Evolutionary conservation across 305 asterid species (phyloP), one percentile per base, ranked within the genome.

Genomic region (Rubia peregrina): DNA sequence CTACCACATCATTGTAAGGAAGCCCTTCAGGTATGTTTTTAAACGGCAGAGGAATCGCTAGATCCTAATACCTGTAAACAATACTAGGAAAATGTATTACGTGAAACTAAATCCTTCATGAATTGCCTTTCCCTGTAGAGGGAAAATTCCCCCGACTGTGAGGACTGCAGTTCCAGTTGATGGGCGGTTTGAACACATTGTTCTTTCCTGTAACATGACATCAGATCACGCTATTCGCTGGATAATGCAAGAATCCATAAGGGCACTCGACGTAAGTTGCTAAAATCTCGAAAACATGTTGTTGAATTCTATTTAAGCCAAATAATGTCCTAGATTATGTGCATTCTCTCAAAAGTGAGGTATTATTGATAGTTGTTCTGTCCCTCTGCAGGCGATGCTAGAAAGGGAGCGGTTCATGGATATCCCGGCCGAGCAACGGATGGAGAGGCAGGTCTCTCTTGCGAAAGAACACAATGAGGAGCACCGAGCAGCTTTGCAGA

Each of bases 151-250:
- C 16, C 98, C 98, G 9, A 83, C 80, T 24, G 97, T 95, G 61
- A 86, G 83, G 81, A 95, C 99, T 56, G 97, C 99, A 5, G 94
- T 95, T 74, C 99, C 98, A 1, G 99, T 95, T 72, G 99, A 95
- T 60, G 99, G 99, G 44, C 85, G 99, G 75, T 95, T 91, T 74
- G 99, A 95, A 83, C 99, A 88, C 87, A 88, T 95, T 14, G 98
- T 91, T 72, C 89, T 95, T 40, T 95, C 99, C 38, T 85, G 90
- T 86, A 91, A 94, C 82, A 67, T 72, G 74, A 89, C 96, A 30
- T 80, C 92, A 17, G 99, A 95, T 71, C 99, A 95, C 65, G 85
- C 88, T 61, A 90, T 95, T 77, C 76, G 85, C 67, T 83, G 87
- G 82, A 87, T 95, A 80, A 76, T 88, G 76, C 76, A 72, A 76